phyloP scores from a whole-genome alignment of 495 filamentous ascomycete species.

The Chaetomium tenue region DNA sequence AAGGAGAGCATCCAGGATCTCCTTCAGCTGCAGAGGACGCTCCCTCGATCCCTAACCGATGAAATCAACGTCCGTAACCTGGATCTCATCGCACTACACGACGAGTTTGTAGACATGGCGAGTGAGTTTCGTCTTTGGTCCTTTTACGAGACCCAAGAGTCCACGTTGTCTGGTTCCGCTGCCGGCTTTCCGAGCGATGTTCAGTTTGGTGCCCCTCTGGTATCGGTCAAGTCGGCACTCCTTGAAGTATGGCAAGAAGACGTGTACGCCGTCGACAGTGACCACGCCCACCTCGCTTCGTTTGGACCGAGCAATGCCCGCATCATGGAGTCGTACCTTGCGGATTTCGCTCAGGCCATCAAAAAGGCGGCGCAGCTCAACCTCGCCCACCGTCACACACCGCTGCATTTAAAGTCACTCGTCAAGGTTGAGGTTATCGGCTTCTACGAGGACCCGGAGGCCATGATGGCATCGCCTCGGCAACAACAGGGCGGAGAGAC shows the following conservation, averaged over 20 bases:
- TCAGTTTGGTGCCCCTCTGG: slow-evolving; percentile 56
- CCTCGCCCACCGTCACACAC: slow-evolving; percentile 42
- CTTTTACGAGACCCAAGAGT: slow-evolving; percentile 64
- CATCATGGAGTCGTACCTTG: slow-evolving; percentile 51
- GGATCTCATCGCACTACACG: slow-evolving; percentile 50
- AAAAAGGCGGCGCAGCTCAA: slow-evolving; percentile 43
- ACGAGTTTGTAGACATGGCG: slow-evolving; percentile 57
- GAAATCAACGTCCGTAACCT: slow-evolving; percentile 52
- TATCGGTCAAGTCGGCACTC: slow-evolving; percentile 60
- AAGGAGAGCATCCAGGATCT: slow-evolving; percentile 54
- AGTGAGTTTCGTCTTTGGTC: slow-evolving; percentile 66
- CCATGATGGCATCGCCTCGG: slow-evolving; percentile 36
- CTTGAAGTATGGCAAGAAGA: slow-evolving; percentile 56
- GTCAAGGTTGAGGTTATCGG: slow-evolving; percentile 61
- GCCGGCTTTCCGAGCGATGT: slow-evolving; percentile 32
- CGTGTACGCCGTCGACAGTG: slow-evolving; percentile 56
- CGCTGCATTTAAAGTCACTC: slow-evolving; percentile 48
- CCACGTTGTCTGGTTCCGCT: slow-evolving; percentile 50
- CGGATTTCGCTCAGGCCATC: slow-evolving; percentile 48
- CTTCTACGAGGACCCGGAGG: slow-evolving; percentile 58
- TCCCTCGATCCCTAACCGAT: slow-evolving; percentile 51
- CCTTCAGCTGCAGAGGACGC: slow-evolving; percentile 53
- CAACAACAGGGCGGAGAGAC: slow-evolving; percentile 5
- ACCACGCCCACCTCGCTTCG: slow-evolving; percentile 57
- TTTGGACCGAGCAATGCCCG: slow-evolving; percentile 55